Conservation (phyloP, 305 asterid species). For the Ilex paraguariensis region DNA sequence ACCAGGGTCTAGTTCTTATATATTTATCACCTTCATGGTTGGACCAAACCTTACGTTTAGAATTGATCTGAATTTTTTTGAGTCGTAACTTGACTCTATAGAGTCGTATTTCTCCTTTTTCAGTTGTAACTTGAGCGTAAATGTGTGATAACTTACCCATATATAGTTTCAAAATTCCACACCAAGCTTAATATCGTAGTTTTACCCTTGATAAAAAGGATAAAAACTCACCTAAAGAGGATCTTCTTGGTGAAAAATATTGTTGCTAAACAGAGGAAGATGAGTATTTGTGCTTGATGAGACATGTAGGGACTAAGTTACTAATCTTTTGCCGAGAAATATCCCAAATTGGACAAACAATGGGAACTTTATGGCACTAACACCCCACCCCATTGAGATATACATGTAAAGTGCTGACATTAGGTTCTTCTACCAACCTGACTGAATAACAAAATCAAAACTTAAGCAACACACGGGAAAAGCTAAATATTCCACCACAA, state of each 20-base stretch:
- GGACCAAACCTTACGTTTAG: neutral
- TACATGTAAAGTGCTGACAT: slow-evolving; percentile 33
- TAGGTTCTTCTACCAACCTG: slow-evolving; percentile 23
- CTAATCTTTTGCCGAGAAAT: neutral
- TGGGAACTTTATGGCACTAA: slow-evolving; percentile 30
- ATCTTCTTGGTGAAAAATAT: slow-evolving; percentile 4
- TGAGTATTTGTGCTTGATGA: slow-evolving; percentile 29
- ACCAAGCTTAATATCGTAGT: no score
- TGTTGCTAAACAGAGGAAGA: neutral
- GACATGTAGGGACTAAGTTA: slow-evolving; percentile 24
- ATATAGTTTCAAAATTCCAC: no score
- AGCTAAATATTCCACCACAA: slow-evolving; percentile 38
- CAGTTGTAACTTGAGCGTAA: no score
- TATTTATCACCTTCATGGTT: neutral
- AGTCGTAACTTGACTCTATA: no score
- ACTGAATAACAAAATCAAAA: slow-evolving; percentile 29
- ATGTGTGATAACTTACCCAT: no score
- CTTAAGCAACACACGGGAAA: slow-evolving; percentile 26
- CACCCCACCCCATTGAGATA: slow-evolving; percentile 9
- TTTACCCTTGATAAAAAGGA: neutral
- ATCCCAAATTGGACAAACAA: slow-evolving; percentile 36
- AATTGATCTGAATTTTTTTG: no score
- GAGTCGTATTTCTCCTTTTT: no score
- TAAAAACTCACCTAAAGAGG: no score
- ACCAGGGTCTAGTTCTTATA: no score